phyloP scores from a whole-genome alignment of 2,329 filamentous ascomycete genomes.

The Calonectria pseudoturangicola region DNA sequence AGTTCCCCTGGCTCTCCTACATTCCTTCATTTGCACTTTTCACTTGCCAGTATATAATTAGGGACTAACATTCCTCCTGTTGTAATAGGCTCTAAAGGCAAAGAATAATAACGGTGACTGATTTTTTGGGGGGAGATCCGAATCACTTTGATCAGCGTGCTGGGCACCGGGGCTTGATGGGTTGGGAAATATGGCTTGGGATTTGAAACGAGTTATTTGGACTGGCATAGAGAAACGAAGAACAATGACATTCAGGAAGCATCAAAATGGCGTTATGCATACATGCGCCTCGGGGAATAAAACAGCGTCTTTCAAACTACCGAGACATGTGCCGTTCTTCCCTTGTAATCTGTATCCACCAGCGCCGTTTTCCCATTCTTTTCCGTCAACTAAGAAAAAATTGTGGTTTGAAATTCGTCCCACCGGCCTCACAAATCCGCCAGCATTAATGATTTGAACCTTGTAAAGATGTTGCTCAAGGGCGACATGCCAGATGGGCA shows the following conservation, averaged over 20 bases:
- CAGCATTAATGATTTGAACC: background rate
- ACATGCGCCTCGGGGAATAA: constrained; percentile 3
- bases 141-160: background rate
- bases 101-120: background rate
- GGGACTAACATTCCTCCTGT: background rate
- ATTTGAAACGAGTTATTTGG: background rate
- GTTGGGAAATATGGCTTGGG: constrained; percentile 19
- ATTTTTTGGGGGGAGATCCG: background rate
- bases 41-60: background rate
- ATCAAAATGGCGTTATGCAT: constrained; percentile 25
- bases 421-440: background rate
- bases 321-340: background rate
- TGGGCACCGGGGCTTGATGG: background rate
- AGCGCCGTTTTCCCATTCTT: background rate
- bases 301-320: constrained; percentile 19
- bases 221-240: constrained; percentile 7
- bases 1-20: background rate
- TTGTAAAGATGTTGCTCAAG: no score
- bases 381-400: background rate
- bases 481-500: background rate
- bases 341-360: background rate
- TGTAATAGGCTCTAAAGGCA: background rate
- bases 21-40: background rate
- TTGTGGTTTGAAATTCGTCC: no score
- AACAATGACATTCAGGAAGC: constrained; percentile 20